Evolutionary conservation across 1,139 yeast species (phyloP).

Genomic region (Candida labiduridarum): DNA sequence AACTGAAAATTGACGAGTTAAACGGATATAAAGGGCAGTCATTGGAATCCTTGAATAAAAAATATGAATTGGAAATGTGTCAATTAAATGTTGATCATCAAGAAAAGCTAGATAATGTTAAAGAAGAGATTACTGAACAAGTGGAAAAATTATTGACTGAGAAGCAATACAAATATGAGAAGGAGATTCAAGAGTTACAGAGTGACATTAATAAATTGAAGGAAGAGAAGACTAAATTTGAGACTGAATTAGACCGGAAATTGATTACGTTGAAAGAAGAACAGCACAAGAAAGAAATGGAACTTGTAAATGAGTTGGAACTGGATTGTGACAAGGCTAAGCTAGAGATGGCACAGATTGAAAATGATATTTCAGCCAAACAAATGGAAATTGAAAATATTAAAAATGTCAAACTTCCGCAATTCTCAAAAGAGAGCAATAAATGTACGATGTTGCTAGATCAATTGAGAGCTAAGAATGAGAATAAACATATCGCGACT

Average conservation of each 20-base stretch:
- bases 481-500: conserved; percentile 13
- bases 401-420: background rate
- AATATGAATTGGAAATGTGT: conserved; percentile 35
- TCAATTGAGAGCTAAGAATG: conserved; percentile 11
- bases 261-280: conserved; percentile 31
- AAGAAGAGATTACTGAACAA: conserved; percentile 34
- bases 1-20: conserved; percentile 34
- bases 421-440: conserved; percentile 5
- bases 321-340: conserved; percentile 14
- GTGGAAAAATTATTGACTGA: conserved; percentile 37
- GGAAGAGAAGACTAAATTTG: conserved; percentile 13
- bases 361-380: background rate
- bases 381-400: conserved; percentile 3
- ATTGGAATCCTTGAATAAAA: conserved; percentile 31
- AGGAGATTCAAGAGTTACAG: conserved; percentile 21
- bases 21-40: conserved; percentile 29
- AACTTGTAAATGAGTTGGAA: conserved; percentile 24
- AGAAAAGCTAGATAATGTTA: conserved; percentile 35
- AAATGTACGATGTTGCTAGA: conserved; percentile 9
- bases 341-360: conserved; percentile 11
- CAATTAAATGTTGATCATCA: conserved; percentile 38
- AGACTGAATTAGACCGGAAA: conserved; percentile 25
- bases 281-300: conserved; percentile 23
- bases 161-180: conserved; percentile 28
- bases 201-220: conserved; percentile 15